Conservation (phyloP, 202 grass and related monocot species). For the Schoenoplectus tabernaemontani region DNA sequence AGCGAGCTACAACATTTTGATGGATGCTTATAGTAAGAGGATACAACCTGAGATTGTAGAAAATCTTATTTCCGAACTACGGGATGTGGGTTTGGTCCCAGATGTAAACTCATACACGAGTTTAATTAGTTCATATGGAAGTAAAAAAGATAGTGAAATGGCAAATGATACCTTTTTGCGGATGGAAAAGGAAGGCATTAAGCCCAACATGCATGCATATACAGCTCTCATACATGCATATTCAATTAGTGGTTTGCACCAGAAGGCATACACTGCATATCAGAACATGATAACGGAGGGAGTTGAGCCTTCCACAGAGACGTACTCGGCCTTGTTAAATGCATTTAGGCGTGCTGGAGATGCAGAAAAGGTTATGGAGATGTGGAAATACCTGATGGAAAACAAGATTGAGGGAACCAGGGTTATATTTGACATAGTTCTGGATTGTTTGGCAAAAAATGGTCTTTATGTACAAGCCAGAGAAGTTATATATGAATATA, state of each 20-base stretch:
- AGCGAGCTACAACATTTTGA: conserved; percentile 74
- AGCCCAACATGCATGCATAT: conserved; percentile 56
- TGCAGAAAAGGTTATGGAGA: conserved; percentile 54
- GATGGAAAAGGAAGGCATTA: conserved; percentile 58
- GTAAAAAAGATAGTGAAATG: conserved; percentile 61
- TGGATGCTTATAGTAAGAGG: conserved; percentile 84
- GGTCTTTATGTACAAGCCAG: conserved; percentile 72
- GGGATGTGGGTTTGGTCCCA: conserved; percentile 49
- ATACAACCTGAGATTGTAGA: conserved; percentile 73
- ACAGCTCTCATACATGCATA: conserved; percentile 63
- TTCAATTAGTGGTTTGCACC: conserved; percentile 45
- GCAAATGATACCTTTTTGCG: conserved; percentile 70
- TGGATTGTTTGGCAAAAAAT: conserved; percentile 82
- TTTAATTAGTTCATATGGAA: conserved; percentile 71
- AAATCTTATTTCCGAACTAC: conserved; percentile 57
- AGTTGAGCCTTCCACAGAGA: conserved; percentile 62
- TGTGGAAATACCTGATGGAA: conserved; percentile 70
- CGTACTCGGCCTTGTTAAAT: conserved; percentile 61
- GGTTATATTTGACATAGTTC: conserved; percentile 55
- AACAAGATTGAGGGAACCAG: conserved; percentile 52
- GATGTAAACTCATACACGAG: conserved; percentile 63
- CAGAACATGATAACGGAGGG: conserved; percentile 65
- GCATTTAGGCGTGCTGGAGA: conserved; percentile 65
- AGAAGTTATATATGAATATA: conserved; percentile 71
- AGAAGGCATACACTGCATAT: conserved; percentile 50